phyloP scores from a whole-genome alignment of 257 asterid genomes.

The Cruciata laevipes region DNA sequence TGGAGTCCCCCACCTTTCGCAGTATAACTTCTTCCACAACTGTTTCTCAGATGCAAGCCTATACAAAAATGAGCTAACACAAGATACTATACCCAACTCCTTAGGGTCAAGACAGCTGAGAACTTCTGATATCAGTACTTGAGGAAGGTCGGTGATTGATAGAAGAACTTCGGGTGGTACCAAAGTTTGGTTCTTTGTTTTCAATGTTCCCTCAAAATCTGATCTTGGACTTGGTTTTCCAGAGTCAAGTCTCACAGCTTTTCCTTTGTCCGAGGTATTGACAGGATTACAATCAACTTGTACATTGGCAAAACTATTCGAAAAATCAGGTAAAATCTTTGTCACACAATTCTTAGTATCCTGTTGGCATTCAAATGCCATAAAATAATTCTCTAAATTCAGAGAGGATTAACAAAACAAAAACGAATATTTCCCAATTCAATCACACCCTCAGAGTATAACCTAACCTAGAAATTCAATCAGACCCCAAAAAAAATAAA shows the following conservation, averaged over 20 bases:
- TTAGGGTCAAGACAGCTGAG: constrained; percentile 75
- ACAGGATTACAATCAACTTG: constrained; percentile 27
- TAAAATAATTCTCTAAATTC: constrained; percentile 32
- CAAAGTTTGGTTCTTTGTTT: constrained; percentile 9
- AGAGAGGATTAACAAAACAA: constrained; percentile 8
- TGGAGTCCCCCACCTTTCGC: constrained; percentile 92
- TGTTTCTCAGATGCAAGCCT: constrained; percentile 71
- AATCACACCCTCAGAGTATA: constrained; percentile 37
- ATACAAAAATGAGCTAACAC: constrained; percentile 63
- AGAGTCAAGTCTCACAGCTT: constrained; percentile 19
- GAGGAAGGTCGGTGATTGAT: constrained; percentile 74
- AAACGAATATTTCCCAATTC: constrained; percentile 26
- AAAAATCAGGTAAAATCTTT: constrained; percentile 26
- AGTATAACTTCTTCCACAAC: constrained; percentile 85
- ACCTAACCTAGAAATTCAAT: constrained; percentile 6
- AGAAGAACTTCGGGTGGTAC: constrained; percentile 24
- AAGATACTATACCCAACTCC: constrained; percentile 81
- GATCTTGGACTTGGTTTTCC: constrained; percentile 22
- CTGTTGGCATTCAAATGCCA: constrained; percentile 91
- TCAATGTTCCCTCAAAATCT: constrained; percentile 22
- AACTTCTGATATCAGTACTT: constrained; percentile 68
- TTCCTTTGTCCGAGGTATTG: constrained; percentile 14
- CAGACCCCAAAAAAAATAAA: not conserved
- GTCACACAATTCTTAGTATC: constrained; percentile 32
- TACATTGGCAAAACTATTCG: constrained; percentile 23